Percentiles rank a stretch among this genome's conserved stretches.
Evolutionary conservation across 176 grass and related monocot genomes (phyloP).

Genomic region (Chloris gayana): DNA sequence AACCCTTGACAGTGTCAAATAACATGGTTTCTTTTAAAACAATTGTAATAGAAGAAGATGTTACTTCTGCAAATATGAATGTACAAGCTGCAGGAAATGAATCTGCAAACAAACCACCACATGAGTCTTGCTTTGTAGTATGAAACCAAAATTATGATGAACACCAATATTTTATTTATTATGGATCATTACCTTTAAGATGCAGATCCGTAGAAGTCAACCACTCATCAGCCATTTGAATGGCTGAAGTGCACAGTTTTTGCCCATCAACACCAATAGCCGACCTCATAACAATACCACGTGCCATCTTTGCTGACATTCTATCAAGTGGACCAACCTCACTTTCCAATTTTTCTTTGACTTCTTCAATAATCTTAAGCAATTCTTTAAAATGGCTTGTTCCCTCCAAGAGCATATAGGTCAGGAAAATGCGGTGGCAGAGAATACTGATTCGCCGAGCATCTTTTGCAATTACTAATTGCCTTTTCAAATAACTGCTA

Average conservation of each 20-base stretch:
- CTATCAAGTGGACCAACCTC: conserved; percentile 92
- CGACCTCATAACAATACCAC: conserved; percentile 87
- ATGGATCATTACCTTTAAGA: conserved; percentile 62
- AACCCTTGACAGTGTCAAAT: conserved; percentile 67
- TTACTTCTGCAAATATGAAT: conserved; percentile 83
- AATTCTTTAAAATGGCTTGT: conserved; percentile 76
- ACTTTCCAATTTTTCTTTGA: conserved; percentile 85
- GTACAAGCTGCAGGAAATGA: conserved; percentile 87
- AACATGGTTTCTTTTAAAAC: conserved; percentile 66
- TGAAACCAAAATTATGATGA: conserved; percentile 13
- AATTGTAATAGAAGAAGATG: conserved; percentile 67
- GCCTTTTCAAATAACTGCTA: conserved; percentile 92
- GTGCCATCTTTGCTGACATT: conserved; percentile 88
- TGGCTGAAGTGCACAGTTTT: conserved; percentile 78
- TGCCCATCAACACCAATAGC: conserved; percentile 72
- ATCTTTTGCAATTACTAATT: conserved; percentile 83
- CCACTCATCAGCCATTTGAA: conserved; percentile 82
- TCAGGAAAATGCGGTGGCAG: conserved; percentile 85
- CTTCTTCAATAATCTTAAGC: conserved; percentile 75
- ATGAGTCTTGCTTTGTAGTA: conserved; percentile 4
- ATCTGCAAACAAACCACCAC: conserved; percentile 67
- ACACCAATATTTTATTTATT: conserved; percentile 1
- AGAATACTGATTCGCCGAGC: conserved; percentile 84
- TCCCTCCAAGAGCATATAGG: conserved; percentile 73
- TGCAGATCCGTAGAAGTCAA: conserved; percentile 51